Evolutionary conservation across 2,329 filamentous ascomycete genomes (phyloP), one percentile per base, ranked within the genome.

Genomic region (Ophiostoma sp.): DNA sequence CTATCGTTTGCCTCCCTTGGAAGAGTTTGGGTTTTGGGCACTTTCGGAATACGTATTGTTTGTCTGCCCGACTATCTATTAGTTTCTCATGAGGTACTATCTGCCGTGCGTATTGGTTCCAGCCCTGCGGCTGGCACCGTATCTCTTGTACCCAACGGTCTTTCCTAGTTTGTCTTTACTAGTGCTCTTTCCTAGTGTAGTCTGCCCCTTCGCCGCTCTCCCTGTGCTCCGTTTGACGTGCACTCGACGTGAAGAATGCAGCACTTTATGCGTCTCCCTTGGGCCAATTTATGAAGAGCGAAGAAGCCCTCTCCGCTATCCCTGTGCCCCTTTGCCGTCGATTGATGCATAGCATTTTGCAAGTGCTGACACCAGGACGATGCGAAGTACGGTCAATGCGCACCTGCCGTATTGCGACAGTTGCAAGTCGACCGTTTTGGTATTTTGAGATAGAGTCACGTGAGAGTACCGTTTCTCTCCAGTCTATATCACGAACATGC

Each of bases 181-280:
- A 14, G 5, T 52, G 18, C 27, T 14, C 18, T 60, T 60, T 60
- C 55, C 49, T 36, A 38, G 55, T 16, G 5, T 40, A 27, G 55
- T 16, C 6, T 55, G 18, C 27, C 27, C n/a, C 4, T 8, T 5
- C 18, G 18, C 49, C 36, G 55, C 27, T 11, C 55, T 52, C 55
- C 38, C 58, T 41, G 49, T 18, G 36, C 38, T 62, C 58, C 58
- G 58, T 41, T 62, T 62, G 18, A 60, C 55, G 55, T 42, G 58
- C 7, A 11, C 5, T 62, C 38, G 12, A 36, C 58, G 58, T 41
- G 58, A 62, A 18, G 58, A 62, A 62, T 62, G 58, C 16, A 41
- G 58, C 58, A 62, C 58, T 62, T 38, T 62, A 62, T 18, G 36
- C 55, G 55, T 58, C 49, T 16, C 49, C 49, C 49, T 18, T 27